Percentiles rank a stretch among this genome's conserved stretches.
These are phyloP conservation scores for Trichoderma erinaceum DNA, from an alignment of 495 filamentous ascomycete species.

Conservation along the genomic window DNA sequence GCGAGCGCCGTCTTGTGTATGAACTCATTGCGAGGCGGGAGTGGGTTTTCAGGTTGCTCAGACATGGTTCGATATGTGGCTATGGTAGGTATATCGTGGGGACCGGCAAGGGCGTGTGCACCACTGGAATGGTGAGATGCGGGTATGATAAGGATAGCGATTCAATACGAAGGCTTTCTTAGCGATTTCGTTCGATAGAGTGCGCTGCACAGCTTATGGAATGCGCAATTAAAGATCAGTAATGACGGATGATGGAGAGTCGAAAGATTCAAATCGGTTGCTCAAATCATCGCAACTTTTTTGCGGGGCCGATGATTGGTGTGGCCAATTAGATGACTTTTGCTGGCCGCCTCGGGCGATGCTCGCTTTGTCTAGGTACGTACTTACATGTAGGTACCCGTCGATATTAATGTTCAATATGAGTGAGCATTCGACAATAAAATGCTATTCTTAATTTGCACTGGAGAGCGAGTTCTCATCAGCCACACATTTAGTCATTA, in stretches of 20 bases:
- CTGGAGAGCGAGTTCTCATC: no score
- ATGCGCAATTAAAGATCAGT: neutral
- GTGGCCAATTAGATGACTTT: neutral
- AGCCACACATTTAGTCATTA: no score
- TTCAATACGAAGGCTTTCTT: neutral
- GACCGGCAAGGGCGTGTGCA: neutral
- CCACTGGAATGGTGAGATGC: no score
- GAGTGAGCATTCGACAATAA: no score
- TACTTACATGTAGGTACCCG: no score
- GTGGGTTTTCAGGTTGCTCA: neutral
- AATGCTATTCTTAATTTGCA: no score
- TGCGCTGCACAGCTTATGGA: neutral
- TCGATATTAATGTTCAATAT: no score
- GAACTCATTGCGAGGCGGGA: conserved; percentile 28
- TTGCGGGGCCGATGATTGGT: neutral
- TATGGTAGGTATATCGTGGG: neutral
- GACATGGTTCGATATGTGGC: neutral
- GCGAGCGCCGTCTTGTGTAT: conserved; percentile 55
- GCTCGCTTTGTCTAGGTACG: no score
- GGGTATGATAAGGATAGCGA: no score
- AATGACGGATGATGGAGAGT: neutral
- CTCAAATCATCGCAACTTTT: conserved; percentile 9
- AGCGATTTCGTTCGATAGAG: neutral
- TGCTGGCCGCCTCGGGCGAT: neutral
- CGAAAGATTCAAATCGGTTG: neutral